phyloP scores from a whole-genome alignment of 2,329 filamentous ascomycete species.

The Rutstroemia sp. region DNA sequence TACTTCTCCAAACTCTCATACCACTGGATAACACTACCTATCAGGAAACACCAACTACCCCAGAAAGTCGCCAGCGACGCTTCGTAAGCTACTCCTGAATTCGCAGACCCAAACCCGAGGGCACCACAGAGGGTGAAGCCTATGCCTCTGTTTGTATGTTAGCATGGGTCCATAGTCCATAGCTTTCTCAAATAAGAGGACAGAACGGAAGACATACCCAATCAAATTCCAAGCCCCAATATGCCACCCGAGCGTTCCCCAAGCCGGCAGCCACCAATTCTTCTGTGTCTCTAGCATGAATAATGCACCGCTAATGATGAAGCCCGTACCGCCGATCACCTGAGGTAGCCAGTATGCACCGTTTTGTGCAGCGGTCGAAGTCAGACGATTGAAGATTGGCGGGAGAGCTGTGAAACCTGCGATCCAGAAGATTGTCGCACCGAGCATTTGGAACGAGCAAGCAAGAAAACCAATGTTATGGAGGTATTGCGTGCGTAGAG shows the following conservation, averaged over 20 bases:
- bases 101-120: slow-evolving; percentile 39
- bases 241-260: slow-evolving; percentile 54
- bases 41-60: slow-evolving; percentile 43
- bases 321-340: slow-evolving; percentile 54
- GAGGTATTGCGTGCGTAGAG: slow-evolving; percentile 52
- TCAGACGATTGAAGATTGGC: slow-evolving; percentile 44
- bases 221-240: slow-evolving; percentile 60
- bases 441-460: slow-evolving; percentile 46
- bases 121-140: slow-evolving; percentile 57
- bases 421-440: slow-evolving; percentile 58
- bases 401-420: slow-evolving; percentile 53
- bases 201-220: slow-evolving; percentile 31
- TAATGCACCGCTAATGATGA: slow-evolving; percentile 49
- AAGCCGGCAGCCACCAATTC: slow-evolving; percentile 54
- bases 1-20: slow-evolving; percentile 41
- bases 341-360: slow-evolving; percentile 56
- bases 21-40: slow-evolving; percentile 41
- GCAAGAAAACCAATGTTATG: slow-evolving; percentile 57
- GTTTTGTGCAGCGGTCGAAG: slow-evolving; percentile 36
- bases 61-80: slow-evolving; percentile 42
- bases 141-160: slow-evolving; percentile 28
- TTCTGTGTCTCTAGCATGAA: slow-evolving; percentile 62
- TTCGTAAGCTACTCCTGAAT: slow-evolving; percentile 39
- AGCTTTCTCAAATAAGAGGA: neutral
- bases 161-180: neutral